Base-by-base conservation (phyloP, 2,329 filamentous ascomycete genomes). In the Sporothrix phasma region DNA sequence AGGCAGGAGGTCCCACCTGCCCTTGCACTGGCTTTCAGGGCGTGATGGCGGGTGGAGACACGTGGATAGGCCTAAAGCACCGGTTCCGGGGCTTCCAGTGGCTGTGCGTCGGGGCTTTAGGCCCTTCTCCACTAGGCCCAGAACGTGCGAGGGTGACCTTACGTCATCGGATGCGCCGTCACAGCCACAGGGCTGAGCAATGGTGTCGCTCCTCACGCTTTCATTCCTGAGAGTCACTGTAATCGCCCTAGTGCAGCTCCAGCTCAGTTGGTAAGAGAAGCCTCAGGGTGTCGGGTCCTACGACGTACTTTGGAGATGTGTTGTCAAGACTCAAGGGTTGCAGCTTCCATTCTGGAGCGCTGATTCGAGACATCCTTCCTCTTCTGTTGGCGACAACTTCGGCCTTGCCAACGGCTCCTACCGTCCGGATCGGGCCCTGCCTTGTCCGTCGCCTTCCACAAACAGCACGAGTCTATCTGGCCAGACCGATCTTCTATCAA, bases 131-230 rank as follows among this genome's bases (percentile, higher is more conserved):
- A 37, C 34, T 2, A 37, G 7, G 22, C 37, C 37, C 8, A 59
- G 37, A 54, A 54, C 7, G n/a, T 37, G 19, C 49, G 15, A 37
- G 17, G 22, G 22, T 37, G 56, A 51, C 24, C 29, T 53, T 63
- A 66, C 64, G 64, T 66, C 64, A 66, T 66, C 64, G 39, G 43
- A 24, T 39, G 26, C 24, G 45, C 22, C 19, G 49, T 34, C 64
- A 63, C 61, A 66, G 64, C 64, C 64, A 66, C 64, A 60, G 64
- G 60, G 61, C 56, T 66, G 61, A 66, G 64, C 46, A 31, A 3
- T 37, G 34, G 34, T 37, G n/a, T n/a, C n/a, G n/a, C 34, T 37
- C 34, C 8, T 37, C 22, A n/a, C 11, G 43, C 17, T 7, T 29
- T 61, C 10, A 17, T n/a, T 60, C 41, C 41, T 24, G 7, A 2